These are phyloP conservation scores for Agroathelia rolfsii DNA, from an alignment of 1,284 basidiomycete species.

Conservation along the genomic window DNA sequence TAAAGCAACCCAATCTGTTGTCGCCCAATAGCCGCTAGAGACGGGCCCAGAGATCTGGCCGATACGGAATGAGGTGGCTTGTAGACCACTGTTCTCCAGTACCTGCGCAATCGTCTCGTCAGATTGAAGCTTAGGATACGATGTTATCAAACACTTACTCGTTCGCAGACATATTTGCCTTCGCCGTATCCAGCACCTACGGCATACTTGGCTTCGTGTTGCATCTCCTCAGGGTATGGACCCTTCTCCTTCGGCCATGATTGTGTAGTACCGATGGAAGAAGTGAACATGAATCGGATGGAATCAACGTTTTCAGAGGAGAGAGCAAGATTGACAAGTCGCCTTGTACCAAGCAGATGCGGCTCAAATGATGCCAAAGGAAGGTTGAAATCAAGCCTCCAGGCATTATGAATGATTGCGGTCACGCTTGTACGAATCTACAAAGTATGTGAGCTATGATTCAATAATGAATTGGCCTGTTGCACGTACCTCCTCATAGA, in stretches of 20 bases:
- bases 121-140: slow-evolving; percentile 3
- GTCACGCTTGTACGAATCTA: slow-evolving; percentile 12
- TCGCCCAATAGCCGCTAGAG: slow-evolving; percentile 30
- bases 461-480: no score
- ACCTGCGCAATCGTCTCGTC: neutral
- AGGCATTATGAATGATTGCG: slow-evolving; percentile 24
- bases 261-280: slow-evolving; percentile 9
- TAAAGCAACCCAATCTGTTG: slow-evolving; percentile 34
- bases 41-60: slow-evolving; percentile 33
- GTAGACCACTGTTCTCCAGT: slow-evolving; percentile 11
- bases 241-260: slow-evolving; percentile 3
- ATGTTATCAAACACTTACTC: slow-evolving; percentile 1
- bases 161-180: slow-evolving; percentile 44
- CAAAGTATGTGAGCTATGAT: no score
- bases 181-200: slow-evolving; percentile 40
- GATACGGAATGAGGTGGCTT: slow-evolving; percentile 26
- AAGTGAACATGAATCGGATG: slow-evolving; percentile 13
- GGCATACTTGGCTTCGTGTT: slow-evolving; percentile 7
- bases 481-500: slow-evolving; percentile 25
- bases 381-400: slow-evolving; percentile 33
- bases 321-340: slow-evolving; percentile 31
- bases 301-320: slow-evolving; percentile 15
- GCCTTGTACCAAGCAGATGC: slow-evolving; percentile 26
- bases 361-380: slow-evolving; percentile 24
- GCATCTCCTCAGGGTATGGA: slow-evolving; percentile 5